Percentiles rank a stretch among this genome's conserved stretches.
phyloP scores from a whole-genome alignment of 352 stramenopile genomes.

The Globisporangium cederbergense region DNA sequence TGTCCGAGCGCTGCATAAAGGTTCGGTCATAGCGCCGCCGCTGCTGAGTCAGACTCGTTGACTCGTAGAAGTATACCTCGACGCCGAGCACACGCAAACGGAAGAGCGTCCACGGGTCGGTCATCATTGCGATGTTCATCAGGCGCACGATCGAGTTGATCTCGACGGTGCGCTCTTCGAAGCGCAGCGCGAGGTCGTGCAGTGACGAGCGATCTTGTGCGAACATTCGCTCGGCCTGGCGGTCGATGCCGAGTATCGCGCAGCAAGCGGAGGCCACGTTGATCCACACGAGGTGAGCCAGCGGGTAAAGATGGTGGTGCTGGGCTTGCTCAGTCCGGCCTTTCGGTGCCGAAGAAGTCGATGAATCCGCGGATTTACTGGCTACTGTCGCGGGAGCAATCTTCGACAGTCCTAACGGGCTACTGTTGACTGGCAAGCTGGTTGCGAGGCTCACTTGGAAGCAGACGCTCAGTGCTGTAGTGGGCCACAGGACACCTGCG shows the following conservation, averaged over 20 bases:
- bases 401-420: not conserved
- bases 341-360: not conserved
- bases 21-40: not conserved
- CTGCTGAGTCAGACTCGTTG: not conserved
- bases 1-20: not conserved
- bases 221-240: slow-evolving; percentile 5
- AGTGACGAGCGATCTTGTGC: not conserved
- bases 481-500: slow-evolving; percentile 16
- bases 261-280: not conserved
- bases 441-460: slow-evolving; percentile 5
- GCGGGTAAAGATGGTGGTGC: not conserved
- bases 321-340: not conserved
- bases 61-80: slow-evolving; percentile 32
- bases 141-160: slow-evolving; percentile 28
- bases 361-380: not conserved
- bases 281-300: not conserved
- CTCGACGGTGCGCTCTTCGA: slow-evolving; percentile 19
- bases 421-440: not conserved
- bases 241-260: slow-evolving; percentile 8
- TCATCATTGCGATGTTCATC: slow-evolving; percentile 50
- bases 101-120: slow-evolving; percentile 33
- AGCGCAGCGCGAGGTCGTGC: slow-evolving; percentile 9
- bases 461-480: slow-evolving; percentile 12
- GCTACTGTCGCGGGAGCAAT: not conserved
- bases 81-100: slow-evolving; percentile 25